Percentiles rank a stretch among this genome's conserved stretches.
phyloP scores from a whole-genome alignment of 441 rosid genomes.

The Gossypium trilobum region DNA sequence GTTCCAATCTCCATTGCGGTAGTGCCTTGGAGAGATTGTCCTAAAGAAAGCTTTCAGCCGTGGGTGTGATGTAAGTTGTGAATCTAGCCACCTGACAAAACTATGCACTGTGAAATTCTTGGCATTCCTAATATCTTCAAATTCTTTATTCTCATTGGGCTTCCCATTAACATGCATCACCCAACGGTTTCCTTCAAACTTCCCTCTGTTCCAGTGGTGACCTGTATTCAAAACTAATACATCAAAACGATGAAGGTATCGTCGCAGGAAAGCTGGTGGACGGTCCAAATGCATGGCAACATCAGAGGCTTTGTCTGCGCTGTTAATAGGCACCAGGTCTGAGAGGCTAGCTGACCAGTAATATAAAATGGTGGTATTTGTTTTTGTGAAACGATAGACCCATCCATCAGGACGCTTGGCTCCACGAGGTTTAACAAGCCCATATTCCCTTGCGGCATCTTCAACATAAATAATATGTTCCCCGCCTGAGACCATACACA shows the following conservation, averaged over 20 bases:
- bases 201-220: constrained; percentile 70
- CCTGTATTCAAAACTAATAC: constrained; percentile 62
- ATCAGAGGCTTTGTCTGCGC: constrained; percentile 19
- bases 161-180: constrained; percentile 51
- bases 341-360: constrained; percentile 60
- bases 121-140: constrained; percentile 36
- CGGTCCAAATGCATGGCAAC: constrained; percentile 67
- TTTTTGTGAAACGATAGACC: constrained; percentile 49
- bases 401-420: constrained; percentile 59
- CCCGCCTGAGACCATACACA: constrained; percentile 74
- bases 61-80: constrained; percentile 41
- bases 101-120: constrained; percentile 51
- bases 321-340: constrained; percentile 43
- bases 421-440: constrained; percentile 40
- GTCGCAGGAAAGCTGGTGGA: constrained; percentile 54
- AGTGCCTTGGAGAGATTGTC: constrained; percentile 62
- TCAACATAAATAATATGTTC: constrained; percentile 39
- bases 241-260: constrained; percentile 40
- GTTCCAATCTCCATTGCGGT: constrained; percentile 65
- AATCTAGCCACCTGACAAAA: constrained; percentile 52
- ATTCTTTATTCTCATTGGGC: constrained; percentile 26
- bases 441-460: constrained; percentile 51
- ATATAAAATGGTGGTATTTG: constrained; percentile 62
- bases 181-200: constrained; percentile 52
- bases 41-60: constrained; percentile 52